These are phyloP conservation scores for Cladorrhinum samala DNA, from an alignment of 495 filamentous ascomycete species.

Conservation along the genomic window DNA sequence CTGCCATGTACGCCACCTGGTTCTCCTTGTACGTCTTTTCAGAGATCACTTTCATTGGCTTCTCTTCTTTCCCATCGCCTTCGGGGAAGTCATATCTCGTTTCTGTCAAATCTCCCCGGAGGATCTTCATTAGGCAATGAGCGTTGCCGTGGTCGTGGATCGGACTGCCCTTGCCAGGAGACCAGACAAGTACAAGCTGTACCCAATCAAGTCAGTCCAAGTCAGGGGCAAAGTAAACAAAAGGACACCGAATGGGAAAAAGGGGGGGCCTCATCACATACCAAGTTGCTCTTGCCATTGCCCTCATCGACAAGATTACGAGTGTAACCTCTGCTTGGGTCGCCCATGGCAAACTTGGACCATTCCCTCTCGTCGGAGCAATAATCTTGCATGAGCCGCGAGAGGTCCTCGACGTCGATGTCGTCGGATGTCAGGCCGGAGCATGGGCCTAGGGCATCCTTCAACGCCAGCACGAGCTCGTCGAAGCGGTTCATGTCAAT, in stretches of 20 bases:
- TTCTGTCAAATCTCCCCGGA: constrained; percentile 72
- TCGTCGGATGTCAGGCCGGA: constrained; percentile 76
- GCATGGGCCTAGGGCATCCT: constrained; percentile 62
- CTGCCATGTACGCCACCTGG: constrained; percentile 32
- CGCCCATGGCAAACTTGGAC: constrained; percentile 61
- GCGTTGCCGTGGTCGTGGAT: constrained; percentile 88
- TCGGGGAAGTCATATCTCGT: constrained; percentile 73
- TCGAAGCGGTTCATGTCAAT: constrained; percentile 50
- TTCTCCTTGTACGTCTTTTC: constrained; percentile 51
- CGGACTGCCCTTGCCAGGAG: constrained; percentile 72
- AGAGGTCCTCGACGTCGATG: constrained; percentile 64
- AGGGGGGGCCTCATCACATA: constrained; percentile 39
- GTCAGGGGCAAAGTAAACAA: constrained; percentile 13
- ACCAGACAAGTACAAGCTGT: constrained; percentile 88
- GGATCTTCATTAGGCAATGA: constrained; percentile 66
- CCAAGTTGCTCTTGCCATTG: constrained; percentile 86
- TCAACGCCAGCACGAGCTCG: constrained; percentile 66
- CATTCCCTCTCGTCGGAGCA: constrained; percentile 61
- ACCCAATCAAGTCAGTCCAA: background rate
- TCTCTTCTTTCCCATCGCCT: constrained; percentile 40
- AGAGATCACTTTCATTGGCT: constrained; percentile 46
- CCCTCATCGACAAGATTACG: constrained; percentile 85
- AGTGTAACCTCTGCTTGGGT: constrained; percentile 65
- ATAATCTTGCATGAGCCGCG: constrained; percentile 65
- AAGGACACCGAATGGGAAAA: constrained; percentile 7